Evolutionary conservation across 73 alveolate genomes (phyloP).

Genomic region (Paramecium pentaurelia): DNA sequence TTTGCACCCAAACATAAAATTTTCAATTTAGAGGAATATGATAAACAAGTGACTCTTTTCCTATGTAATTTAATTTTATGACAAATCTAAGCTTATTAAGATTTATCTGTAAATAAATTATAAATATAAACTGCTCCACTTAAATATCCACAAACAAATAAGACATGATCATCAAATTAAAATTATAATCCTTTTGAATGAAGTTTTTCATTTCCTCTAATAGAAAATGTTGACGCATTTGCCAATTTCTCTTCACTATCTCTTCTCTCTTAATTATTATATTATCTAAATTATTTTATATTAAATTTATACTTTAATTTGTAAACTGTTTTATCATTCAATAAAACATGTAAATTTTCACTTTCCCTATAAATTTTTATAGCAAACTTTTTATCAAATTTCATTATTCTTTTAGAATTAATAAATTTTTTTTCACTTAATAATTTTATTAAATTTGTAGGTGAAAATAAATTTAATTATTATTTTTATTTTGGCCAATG

Average conservation of each 20-base stretch:
- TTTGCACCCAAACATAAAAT: constrained; percentile 17
- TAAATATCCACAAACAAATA: constrained; percentile 38
- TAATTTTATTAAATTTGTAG: not conserved
- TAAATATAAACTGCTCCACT: constrained; percentile 29
- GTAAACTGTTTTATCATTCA: not conserved
- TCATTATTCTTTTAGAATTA: not conserved
- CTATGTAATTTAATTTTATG: not conserved
- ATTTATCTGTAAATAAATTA: not conserved
- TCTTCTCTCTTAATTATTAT: not conserved
- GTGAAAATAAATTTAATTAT: not conserved
- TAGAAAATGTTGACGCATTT: not conserved
- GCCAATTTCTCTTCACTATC: not conserved
- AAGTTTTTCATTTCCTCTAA: not conserved
- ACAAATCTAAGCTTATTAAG: not conserved
- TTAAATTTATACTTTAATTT: not conserved
- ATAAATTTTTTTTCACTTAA: not conserved
- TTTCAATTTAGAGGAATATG: not conserved
- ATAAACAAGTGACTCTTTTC: not conserved
- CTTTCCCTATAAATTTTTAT: not conserved
- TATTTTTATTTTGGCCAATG: not conserved
- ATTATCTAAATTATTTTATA: not conserved
- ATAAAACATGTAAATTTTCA: not conserved
- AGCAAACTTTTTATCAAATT: not conserved
- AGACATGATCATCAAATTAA: not conserved
- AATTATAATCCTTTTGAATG: not conserved